phyloP scores from a whole-genome alignment of 2,329 filamentous ascomycete genomes.

The Talaromyces pinophilus region DNA sequence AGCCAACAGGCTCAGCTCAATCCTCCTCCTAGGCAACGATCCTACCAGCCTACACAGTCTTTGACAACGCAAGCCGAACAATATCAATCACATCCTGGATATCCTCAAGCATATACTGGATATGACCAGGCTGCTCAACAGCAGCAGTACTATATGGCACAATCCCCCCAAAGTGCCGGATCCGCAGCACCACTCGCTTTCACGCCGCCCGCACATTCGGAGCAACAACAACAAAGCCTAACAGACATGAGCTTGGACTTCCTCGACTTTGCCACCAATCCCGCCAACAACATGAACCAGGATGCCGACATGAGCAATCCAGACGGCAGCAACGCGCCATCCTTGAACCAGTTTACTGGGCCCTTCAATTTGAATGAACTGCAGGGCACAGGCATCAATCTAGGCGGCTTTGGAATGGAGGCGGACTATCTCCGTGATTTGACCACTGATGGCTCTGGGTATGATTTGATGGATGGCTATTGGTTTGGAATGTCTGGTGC shows the following conservation, averaged over 20 bases:
- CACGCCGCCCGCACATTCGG: slow-evolving; percentile 27
- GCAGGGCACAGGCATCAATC: slow-evolving; percentile 47
- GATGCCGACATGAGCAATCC: slow-evolving; percentile 34
- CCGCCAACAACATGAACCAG: slow-evolving; percentile 31
- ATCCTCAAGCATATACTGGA: slow-evolving; percentile 39
- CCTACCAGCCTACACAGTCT: slow-evolving; percentile 19
- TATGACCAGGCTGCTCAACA: slow-evolving; percentile 41
- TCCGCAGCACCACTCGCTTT: slow-evolving; percentile 32
- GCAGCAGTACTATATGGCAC: slow-evolving; percentile 34
- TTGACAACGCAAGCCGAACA: slow-evolving; percentile 25
- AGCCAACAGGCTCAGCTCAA: slow-evolving; percentile 37
- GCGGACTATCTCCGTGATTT: slow-evolving; percentile 52
- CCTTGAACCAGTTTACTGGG: not conserved
- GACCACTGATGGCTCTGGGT: slow-evolving; percentile 47
- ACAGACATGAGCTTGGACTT: slow-evolving; percentile 55
- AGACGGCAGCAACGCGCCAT: slow-evolving; percentile 27
- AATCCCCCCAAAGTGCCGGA: slow-evolving; percentile 39
- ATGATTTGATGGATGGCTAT: slow-evolving; percentile 57
- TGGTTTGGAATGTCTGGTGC: slow-evolving; percentile 51
- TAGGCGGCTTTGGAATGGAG: slow-evolving; percentile 47
- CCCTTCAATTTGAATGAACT: slow-evolving; percentile 9
- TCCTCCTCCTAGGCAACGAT: slow-evolving; percentile 28
- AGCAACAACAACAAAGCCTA: slow-evolving; percentile 22
- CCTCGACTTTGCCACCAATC: slow-evolving; percentile 50
- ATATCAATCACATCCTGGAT: slow-evolving; percentile 33